A percentile compares a stretch with the other conserved stretches of the same genome.
phyloP scores from a whole-genome alignment of 768 basidiomycete genomes.

The Coprinopsis cinerea region DNA sequence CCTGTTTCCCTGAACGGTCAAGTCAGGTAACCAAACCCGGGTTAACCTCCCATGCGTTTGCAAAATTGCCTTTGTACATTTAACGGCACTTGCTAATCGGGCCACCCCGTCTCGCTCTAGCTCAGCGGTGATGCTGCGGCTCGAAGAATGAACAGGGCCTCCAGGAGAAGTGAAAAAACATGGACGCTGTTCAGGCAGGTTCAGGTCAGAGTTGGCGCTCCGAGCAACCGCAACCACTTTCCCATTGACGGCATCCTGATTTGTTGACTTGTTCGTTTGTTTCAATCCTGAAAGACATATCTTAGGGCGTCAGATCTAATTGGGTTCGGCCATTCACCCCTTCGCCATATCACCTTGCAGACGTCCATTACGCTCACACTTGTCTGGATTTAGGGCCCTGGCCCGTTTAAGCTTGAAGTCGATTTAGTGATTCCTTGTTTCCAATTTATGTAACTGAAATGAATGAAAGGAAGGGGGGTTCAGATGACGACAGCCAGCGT shows the following conservation, averaged over 20 bases:
- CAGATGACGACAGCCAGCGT: background rate
- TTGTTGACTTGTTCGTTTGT: background rate
- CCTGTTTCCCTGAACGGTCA: too few species aligned
- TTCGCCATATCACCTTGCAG: background rate
- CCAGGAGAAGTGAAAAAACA: too few species aligned
- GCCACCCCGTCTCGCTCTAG: background rate
- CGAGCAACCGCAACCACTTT: too few species aligned
- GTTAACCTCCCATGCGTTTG: too few species aligned
- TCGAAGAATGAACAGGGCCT: background rate
- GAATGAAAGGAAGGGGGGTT: background rate
- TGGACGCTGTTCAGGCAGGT: too few species aligned
- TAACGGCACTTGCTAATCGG: slow-evolving; percentile 13
- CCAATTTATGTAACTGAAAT: background rate
- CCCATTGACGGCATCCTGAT: too few species aligned
- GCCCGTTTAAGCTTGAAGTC: background rate
- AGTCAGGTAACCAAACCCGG: too few species aligned
- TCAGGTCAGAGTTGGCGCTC: too few species aligned
- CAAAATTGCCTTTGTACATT: too few species aligned
- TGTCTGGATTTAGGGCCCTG: background rate
- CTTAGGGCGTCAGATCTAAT: background rate
- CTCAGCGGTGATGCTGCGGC: slow-evolving; percentile 1
- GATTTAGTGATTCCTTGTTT: background rate
- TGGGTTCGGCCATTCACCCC: background rate
- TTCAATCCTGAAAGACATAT: background rate
- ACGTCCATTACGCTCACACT: background rate